Evolutionary conservation across 1,284 basidiomycete species (phyloP).

Genomic region (Marasmius tenuissimus): DNA sequence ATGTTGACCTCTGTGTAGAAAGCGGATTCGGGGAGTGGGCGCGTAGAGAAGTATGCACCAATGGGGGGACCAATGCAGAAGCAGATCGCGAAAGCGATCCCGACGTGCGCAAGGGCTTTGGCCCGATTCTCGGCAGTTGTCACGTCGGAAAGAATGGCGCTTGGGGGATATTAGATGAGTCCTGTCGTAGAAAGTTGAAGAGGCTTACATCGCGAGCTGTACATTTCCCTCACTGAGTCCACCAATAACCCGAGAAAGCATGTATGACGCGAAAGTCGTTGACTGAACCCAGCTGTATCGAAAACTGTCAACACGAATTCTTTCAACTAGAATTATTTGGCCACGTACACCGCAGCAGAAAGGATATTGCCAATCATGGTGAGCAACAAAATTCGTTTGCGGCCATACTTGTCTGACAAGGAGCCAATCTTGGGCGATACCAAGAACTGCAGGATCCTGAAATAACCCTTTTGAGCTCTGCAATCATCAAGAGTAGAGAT

Average conservation of each 20-base stretch:
- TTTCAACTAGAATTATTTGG: neutral
- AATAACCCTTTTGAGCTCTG: neutral
- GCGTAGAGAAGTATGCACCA: conserved; percentile 78
- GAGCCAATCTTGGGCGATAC: conserved; percentile 84
- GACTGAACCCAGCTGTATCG: conserved; percentile 78
- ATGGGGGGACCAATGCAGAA: conserved; percentile 86
- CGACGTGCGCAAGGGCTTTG: conserved; percentile 85
- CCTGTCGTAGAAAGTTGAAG: neutral
- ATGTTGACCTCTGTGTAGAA: conserved; percentile 76
- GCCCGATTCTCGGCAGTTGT: conserved; percentile 76
- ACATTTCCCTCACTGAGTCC: conserved; percentile 89
- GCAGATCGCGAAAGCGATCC: conserved; percentile 91
- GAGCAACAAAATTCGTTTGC: conserved; percentile 75
- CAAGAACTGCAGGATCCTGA: conserved; percentile 82
- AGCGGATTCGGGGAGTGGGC: conserved; percentile 59
- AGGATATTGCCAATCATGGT: conserved; percentile 92
- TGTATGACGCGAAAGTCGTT: conserved; percentile 82
- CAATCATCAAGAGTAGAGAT: neutral
- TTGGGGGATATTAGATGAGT: neutral
- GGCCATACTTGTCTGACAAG: conserved; percentile 83
- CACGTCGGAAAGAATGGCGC: conserved; percentile 88
- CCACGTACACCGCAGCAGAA: conserved; percentile 76
- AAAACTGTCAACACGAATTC: neutral
- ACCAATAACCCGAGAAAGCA: conserved; percentile 86
- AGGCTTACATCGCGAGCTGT: conserved; percentile 72